These are phyloP conservation scores for Mortierella alpina DNA, from an alignment of 192 early-diverging fungal species.

Conservation along the genomic window DNA sequence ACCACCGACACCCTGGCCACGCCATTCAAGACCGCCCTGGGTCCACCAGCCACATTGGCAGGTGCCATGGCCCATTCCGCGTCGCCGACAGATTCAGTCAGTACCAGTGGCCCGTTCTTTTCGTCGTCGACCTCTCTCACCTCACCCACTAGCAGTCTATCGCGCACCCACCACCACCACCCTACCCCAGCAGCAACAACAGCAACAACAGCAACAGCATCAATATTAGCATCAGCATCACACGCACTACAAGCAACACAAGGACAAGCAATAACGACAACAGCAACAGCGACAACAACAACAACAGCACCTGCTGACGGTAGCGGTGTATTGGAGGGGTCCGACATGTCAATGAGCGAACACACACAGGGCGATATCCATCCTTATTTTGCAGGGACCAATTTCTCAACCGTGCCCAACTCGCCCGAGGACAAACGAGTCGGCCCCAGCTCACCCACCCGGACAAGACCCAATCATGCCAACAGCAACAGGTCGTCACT, in stretches of 20 bases:
- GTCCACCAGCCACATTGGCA: slow-evolving; percentile 1
- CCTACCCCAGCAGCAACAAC: neutral
- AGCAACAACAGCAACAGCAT: too few species aligned
- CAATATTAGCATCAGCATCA: too few species aligned
- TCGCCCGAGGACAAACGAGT: neutral
- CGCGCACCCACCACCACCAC: neutral
- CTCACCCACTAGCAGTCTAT: neutral
- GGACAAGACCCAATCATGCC: neutral
- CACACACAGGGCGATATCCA: slow-evolving; percentile 1
- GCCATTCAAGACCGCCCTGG: slow-evolving; percentile 27
- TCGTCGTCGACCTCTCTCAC: neutral
- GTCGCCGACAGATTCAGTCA: neutral
- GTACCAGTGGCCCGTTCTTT: neutral
- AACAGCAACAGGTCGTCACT: neutral
- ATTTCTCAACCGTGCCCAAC: neutral
- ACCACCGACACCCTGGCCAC: slow-evolving; percentile 10
- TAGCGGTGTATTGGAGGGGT: too few species aligned
- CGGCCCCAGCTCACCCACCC: slow-evolving; percentile 1
- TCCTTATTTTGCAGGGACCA: slow-evolving; percentile 15
- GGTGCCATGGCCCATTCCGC: neutral
- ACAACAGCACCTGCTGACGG: too few species aligned
- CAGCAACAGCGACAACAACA: too few species aligned
- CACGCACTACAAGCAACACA: too few species aligned
- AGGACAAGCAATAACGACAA: too few species aligned
- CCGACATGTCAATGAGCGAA: neutral